Evolutionary conservation across 805 yeast genomes (phyloP), one percentile per base, ranked within the genome.

Genomic region (Wickerhamomyces bovis): DNA sequence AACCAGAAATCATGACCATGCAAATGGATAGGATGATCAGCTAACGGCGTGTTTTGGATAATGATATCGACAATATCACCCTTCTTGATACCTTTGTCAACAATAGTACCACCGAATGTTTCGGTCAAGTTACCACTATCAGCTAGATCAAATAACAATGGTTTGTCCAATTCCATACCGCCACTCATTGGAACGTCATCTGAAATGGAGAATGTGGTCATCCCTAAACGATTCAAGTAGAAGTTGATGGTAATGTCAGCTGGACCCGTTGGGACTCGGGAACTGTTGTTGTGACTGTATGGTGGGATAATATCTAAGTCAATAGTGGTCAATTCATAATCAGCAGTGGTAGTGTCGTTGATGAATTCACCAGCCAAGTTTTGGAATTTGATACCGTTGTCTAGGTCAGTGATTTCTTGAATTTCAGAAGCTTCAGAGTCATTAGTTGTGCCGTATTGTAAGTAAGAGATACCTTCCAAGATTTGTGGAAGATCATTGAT

Each of bases 1-100:
- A 83, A 67, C 64, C 82, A 88, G 69, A 83, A 83, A 45, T 67
- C 75, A 59, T 83, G 89, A 11, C 90, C 90, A 55, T 83, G 90
- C 53, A 83, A 70, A 62, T 83, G 90, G 77, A 83, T 83, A 15
- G 89, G 89, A 59, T 83, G 90, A 51, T 79, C 79, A 55, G 88
- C 85, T 10, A 84, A 83, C 61, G 89, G 97, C 51, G 71, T 71
- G 56, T 88, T 88, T 59, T 88, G 85, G 36, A 89, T 64, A 1
- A 87, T 82, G 38, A 89, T 63, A 56, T 89, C 96, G 38, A 90
- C 75, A 41, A 82, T 74, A 41, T 83, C 87, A 43, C 77, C 78
- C 6, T 71, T 60, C 47, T 78, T 76, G 20, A 89, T 66, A 2
- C 87, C 73, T 55, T 73, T 75, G 0, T 85, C 68, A 60, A 81